These are phyloP conservation scores for Echium plantagineum DNA, from an alignment of 257 asterid species.

Conservation along the genomic window DNA sequence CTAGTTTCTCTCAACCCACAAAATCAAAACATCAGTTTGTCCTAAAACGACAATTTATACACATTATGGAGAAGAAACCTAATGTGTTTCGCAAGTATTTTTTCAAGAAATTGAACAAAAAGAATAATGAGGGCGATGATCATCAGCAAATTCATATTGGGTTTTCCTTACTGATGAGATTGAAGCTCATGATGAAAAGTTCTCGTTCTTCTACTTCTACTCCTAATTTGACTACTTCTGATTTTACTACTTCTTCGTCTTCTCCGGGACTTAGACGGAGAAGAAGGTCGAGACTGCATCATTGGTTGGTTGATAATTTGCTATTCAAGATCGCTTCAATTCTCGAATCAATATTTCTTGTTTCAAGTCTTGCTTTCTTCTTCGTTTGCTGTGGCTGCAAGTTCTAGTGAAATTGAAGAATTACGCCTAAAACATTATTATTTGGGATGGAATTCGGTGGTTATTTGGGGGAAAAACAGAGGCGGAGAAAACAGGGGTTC, in stretches of 20 bases:
- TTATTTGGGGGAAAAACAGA: too few species aligned
- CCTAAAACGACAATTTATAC: too few species aligned
- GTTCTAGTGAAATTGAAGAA: conserved; percentile 16
- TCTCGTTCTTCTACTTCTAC: neutral
- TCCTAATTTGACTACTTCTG: neutral
- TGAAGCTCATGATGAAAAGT: conserved; percentile 29
- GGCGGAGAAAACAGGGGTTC: neutral
- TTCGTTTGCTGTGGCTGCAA: conserved; percentile 76
- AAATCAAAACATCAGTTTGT: too few species aligned
- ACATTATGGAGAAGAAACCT: conserved; percentile 28
- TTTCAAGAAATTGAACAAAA: conserved; percentile 25
- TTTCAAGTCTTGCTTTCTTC: conserved; percentile 51
- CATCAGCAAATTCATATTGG: conserved; percentile 5
- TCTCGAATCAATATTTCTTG: conserved; percentile 50
- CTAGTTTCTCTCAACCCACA: too few species aligned
- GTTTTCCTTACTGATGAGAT: conserved; percentile 20
- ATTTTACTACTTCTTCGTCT: neutral
- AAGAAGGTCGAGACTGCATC: conserved; percentile 29
- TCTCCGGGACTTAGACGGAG: conserved; percentile 61
- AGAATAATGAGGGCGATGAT: conserved; percentile 10
- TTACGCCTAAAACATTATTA: neutral
- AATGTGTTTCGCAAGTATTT: conserved; percentile 19
- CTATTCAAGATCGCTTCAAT: conserved; percentile 51
- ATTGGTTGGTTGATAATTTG: conserved; percentile 49
- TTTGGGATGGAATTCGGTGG: too few species aligned